Conservation (phyloP, 2,329 filamentous ascomycete genomes). For the Alternaria sp. region DNA sequence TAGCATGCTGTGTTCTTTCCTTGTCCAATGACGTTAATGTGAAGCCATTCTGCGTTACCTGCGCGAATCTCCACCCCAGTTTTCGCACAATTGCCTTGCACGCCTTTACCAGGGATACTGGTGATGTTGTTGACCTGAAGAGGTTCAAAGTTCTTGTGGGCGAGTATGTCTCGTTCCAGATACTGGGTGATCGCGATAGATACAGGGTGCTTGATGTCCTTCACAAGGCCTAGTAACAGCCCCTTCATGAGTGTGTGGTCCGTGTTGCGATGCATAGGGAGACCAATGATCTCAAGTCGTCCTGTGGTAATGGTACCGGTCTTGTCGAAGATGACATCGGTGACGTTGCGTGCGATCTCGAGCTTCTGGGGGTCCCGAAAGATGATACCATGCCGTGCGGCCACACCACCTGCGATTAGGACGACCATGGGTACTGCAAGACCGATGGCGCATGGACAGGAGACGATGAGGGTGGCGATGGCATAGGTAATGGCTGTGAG, state of each 20-base stretch:
- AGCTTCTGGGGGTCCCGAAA: conserved; percentile 71
- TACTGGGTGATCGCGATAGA: conserved; percentile 53
- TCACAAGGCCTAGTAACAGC: conserved; percentile 50
- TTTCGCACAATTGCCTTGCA: conserved; percentile 47
- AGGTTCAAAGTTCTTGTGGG: conserved; percentile 10
- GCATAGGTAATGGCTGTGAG: conserved; percentile 71
- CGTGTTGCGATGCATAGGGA: conserved; percentile 20
- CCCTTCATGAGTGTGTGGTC: conserved; percentile 17
- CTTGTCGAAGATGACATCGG: conserved; percentile 79
- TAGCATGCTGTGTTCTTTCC: conserved; percentile 44
- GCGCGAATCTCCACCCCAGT: conserved; percentile 43
- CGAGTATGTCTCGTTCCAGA: conserved; percentile 9
- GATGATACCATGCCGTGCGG: conserved; percentile 69
- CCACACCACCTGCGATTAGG: conserved; percentile 71
- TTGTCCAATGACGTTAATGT: conserved; percentile 34
- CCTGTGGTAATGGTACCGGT: conserved; percentile 76
- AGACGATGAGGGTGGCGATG: conserved; percentile 75
- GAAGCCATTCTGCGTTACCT: conserved; percentile 58
- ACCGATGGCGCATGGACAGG: conserved; percentile 79
- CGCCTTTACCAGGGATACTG: conserved; percentile 52
- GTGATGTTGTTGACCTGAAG: conserved; percentile 31
- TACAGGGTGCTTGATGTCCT: conserved; percentile 59
- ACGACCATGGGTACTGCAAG: conserved; percentile 80
- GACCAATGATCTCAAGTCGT: conserved; percentile 49
- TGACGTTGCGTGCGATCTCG: conserved; percentile 65